Evolutionary conservation across 2,329 filamentous ascomycete genomes (phyloP).

Genomic region (Talaromyces piceae): DNA sequence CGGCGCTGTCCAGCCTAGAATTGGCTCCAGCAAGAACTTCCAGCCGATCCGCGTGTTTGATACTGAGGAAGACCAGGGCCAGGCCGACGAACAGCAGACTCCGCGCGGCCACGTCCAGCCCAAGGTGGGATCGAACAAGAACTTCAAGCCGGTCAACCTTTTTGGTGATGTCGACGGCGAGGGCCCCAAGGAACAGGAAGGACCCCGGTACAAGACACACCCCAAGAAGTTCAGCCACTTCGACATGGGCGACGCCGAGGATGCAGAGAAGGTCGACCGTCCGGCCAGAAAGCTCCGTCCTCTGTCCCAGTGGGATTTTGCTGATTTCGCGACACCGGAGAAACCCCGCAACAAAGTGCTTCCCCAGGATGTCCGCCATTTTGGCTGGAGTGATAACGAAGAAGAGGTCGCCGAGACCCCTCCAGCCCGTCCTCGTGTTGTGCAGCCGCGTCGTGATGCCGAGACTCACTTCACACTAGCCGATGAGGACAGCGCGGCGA

Average conservation of each 20-base stretch:
- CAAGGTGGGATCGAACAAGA: slow-evolving; percentile 45
- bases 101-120: slow-evolving; percentile 32
- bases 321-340: slow-evolving; percentile 76
- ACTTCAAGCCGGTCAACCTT: slow-evolving; percentile 47
- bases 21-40: slow-evolving; percentile 54
- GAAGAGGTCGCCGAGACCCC: slow-evolving; percentile 27
- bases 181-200: slow-evolving; percentile 30
- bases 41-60: slow-evolving; percentile 59
- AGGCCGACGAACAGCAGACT: slow-evolving; percentile 36
- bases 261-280: slow-evolving; percentile 22
- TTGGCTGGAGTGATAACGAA: slow-evolving; percentile 67
- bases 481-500: slow-evolving; percentile 59
- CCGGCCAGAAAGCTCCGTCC: slow-evolving; percentile 41
- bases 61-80: slow-evolving; percentile 39
- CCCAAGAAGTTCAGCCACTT: slow-evolving; percentile 71
- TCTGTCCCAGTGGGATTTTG: slow-evolving; percentile 74
- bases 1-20: slow-evolving; percentile 40
- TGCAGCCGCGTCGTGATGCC: slow-evolving; percentile 68
- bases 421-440: slow-evolving; percentile 47
- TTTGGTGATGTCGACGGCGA: slow-evolving; percentile 40
- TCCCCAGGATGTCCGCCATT: slow-evolving; percentile 65
- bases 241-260: slow-evolving; percentile 27
- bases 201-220: slow-evolving; percentile 51
- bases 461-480: slow-evolving; percentile 77
- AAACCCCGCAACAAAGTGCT: slow-evolving; percentile 61